phyloP scores from a whole-genome alignment of 495 filamentous ascomycete genomes.

The Podospora bellae-mahoneyi region DNA sequence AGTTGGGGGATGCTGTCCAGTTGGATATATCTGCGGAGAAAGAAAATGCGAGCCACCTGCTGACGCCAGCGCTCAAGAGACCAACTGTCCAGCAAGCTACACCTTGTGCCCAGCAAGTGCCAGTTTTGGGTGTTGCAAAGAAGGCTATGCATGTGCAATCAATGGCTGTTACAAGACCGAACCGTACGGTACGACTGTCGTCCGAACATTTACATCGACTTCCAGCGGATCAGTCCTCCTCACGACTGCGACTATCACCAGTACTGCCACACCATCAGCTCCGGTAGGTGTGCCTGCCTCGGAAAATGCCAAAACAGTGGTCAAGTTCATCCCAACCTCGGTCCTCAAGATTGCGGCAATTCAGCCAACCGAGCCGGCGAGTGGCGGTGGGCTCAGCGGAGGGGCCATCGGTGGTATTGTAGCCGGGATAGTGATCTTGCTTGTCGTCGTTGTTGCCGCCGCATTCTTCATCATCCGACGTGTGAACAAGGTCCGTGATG shows the following conservation, averaged over 20 bases:
- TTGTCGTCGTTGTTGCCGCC: conserved; percentile 37
- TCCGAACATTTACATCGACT: conserved; percentile 34
- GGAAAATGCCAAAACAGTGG: conserved; percentile 10
- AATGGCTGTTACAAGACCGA: conserved; percentile 37
- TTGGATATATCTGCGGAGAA: conserved; percentile 35
- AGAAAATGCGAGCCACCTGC: conserved; percentile 32
- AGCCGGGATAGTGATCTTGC: conserved; percentile 39
- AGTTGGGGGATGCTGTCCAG: conserved; percentile 36
- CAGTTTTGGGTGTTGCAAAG: conserved; percentile 42
- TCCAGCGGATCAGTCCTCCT: conserved; percentile 30
- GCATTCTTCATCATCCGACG: conserved; percentile 40
- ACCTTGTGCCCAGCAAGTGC: conserved; percentile 38
- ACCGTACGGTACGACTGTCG: conserved; percentile 34
- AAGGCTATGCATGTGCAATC: conserved; percentile 38
- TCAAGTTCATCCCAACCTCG: conserved; percentile 40
- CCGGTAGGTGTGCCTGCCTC: background rate
- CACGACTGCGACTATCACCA: conserved; percentile 28
- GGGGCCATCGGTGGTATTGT: conserved; percentile 44
- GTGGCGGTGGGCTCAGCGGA: conserved; percentile 30
- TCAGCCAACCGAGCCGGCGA: conserved; percentile 9
- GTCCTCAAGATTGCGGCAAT: conserved; percentile 35
- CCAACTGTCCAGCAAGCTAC: conserved; percentile 34
- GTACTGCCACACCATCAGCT: conserved; percentile 16
- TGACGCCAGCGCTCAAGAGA: conserved; percentile 24
- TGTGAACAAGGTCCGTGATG: conserved; percentile 32